A percentile compares a stretch with the other conserved stretches of the same genome.
phyloP scores from a whole-genome alignment of 345 rosid species.

The Crucihimalaya himalaica region DNA sequence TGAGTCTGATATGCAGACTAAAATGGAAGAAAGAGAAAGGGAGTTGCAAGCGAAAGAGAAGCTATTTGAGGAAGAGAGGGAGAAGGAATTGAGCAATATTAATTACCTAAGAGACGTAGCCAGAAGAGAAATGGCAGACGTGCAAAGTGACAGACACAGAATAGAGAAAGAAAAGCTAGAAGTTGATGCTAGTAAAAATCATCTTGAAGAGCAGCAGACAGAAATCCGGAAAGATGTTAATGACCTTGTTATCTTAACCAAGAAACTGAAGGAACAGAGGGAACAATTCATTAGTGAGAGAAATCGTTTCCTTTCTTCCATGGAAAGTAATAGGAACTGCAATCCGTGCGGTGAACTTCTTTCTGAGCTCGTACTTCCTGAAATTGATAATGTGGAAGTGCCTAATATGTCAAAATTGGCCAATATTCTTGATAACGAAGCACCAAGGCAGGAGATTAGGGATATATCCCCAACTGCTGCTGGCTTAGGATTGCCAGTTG shows the following conservation, averaged over 20 bases:
- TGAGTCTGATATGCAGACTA: slow-evolving; percentile 67
- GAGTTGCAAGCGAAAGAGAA: slow-evolving; percentile 58
- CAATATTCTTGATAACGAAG: slow-evolving; percentile 40
- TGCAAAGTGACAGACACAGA: slow-evolving; percentile 64
- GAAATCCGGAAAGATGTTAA: slow-evolving; percentile 85
- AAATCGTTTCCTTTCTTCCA: slow-evolving; percentile 68
- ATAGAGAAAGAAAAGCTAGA: slow-evolving; percentile 69
- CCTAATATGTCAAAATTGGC: slow-evolving; percentile 48
- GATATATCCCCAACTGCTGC: slow-evolving; percentile 38
- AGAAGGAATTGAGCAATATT: slow-evolving; percentile 69
- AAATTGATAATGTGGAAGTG: slow-evolving; percentile 59
- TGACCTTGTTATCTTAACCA: slow-evolving; percentile 75
- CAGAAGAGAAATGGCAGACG: slow-evolving; percentile 83
- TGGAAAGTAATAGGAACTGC: slow-evolving; percentile 73
- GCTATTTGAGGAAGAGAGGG: slow-evolving; percentile 80
- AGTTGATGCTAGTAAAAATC: slow-evolving; percentile 60
- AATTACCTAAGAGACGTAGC: slow-evolving; percentile 76
- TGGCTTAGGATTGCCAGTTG: slow-evolving; percentile 50
- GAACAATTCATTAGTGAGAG: slow-evolving; percentile 82
- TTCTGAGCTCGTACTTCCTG: slow-evolving; percentile 73
- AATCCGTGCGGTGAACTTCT: slow-evolving; percentile 67
- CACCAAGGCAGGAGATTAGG: slow-evolving; percentile 29
- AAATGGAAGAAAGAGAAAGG: slow-evolving; percentile 64
- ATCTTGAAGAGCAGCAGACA: slow-evolving; percentile 78
- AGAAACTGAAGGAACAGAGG: slow-evolving; percentile 75